phyloP scores from a whole-genome alignment of 2,329 filamentous ascomycete genomes.

The Colletotrichum sp. region DNA sequence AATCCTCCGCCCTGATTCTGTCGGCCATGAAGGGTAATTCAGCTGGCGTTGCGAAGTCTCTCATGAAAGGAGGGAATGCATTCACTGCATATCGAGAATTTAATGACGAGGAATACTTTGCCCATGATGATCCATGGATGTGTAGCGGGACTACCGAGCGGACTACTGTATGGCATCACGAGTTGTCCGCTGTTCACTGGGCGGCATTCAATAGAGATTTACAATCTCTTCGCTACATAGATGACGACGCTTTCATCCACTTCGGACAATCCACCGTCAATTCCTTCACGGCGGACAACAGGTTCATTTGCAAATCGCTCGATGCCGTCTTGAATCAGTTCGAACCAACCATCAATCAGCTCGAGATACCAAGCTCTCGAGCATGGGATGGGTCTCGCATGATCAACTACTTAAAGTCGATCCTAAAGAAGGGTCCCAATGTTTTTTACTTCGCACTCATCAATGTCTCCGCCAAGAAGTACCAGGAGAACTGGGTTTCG shows the following conservation, averaged over 20 bases:
- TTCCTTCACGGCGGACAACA: background rate
- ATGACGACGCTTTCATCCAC: rapidly evolving
- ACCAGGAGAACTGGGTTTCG: background rate
- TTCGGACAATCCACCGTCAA: background rate
- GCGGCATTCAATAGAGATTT: background rate
- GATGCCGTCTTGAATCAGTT: background rate
- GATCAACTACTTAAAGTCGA: background rate
- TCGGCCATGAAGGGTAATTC: background rate
- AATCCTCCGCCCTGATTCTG: background rate
- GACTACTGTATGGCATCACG: background rate
- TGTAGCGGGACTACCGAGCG: background rate
- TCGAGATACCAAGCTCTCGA: rapidly evolving
- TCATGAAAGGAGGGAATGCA: background rate
- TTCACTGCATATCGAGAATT: background rate
- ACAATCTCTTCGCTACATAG: background rate
- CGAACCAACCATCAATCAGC: background rate
- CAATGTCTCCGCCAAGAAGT: background rate
- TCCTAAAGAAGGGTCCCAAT: background rate
- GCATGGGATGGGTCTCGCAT: background rate
- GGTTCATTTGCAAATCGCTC: background rate
- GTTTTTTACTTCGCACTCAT: background rate
- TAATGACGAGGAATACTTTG: too few species aligned
- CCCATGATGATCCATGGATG: background rate
- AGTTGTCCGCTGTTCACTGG: background rate
- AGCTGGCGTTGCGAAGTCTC: background rate